Evolutionary conservation across 345 rosid genomes (phyloP).

Genomic region (Salix dunnii): DNA sequence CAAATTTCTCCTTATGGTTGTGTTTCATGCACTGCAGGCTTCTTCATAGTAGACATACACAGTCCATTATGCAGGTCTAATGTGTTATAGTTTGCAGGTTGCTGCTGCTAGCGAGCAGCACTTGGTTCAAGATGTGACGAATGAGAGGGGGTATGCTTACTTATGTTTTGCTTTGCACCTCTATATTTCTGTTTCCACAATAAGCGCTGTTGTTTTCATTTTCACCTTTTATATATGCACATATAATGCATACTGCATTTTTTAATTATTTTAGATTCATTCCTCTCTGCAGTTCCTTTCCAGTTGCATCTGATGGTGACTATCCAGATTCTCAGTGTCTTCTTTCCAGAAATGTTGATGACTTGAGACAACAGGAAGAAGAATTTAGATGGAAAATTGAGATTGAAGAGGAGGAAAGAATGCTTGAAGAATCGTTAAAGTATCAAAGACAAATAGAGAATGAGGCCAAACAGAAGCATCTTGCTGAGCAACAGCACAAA

Average conservation of each 20-base stretch:
- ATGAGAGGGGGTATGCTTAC: conserved; percentile 51
- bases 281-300: conserved; percentile 52
- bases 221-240: not conserved
- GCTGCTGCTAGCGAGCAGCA: conserved; percentile 42
- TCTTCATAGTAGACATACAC: not conserved
- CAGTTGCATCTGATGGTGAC: conserved; percentile 50
- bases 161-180: conserved; percentile 2
- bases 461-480: conserved; percentile 85
- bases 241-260: not conserved
- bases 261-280: conserved; percentile 19
- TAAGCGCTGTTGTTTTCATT: conserved; percentile 5
- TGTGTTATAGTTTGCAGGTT: conserved; percentile 41
- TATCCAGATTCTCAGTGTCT: conserved; percentile 42
- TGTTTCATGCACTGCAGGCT: conserved; percentile 2
- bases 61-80: conserved; percentile 13
- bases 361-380: conserved; percentile 62
- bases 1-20: conserved; percentile 7
- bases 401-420: conserved; percentile 86
- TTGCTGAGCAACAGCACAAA: conserved; percentile 69
- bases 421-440: conserved; percentile 79
- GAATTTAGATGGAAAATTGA: conserved; percentile 69
- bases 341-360: conserved; percentile 41
- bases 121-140: conserved; percentile 38
- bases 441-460: conserved; percentile 85
- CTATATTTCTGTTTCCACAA: not conserved